Evolutionary conservation across 192 early-diverging fungal genomes (phyloP).

Genomic region (Coemansia sp.): DNA sequence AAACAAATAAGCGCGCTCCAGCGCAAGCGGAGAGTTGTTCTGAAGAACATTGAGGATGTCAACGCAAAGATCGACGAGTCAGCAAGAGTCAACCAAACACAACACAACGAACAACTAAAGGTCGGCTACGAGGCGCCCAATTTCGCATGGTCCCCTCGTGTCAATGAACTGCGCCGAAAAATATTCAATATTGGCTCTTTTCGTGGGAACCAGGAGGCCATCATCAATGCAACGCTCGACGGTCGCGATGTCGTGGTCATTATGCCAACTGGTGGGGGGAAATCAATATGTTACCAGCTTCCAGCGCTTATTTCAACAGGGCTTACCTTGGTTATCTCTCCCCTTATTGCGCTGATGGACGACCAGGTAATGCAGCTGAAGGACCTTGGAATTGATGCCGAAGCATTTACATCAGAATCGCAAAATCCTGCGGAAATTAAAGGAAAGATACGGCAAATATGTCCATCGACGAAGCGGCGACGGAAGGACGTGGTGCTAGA

Average conservation of each 20-base stretch:
- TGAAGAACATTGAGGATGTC: slow-evolving; percentile 12
- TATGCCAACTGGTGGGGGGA: slow-evolving; percentile 58
- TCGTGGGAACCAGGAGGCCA: slow-evolving; percentile 51
- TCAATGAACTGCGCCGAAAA: slow-evolving; percentile 33
- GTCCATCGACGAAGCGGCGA: slow-evolving; percentile 12
- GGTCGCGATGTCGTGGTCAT: slow-evolving; percentile 53
- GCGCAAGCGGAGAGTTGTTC: slow-evolving; percentile 15
- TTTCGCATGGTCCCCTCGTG: slow-evolving; percentile 58
- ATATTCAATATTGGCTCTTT: slow-evolving; percentile 56
- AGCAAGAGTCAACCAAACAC: slow-evolving; percentile 15
- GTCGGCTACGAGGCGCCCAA: slow-evolving; percentile 33
- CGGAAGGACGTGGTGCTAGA: not conserved
- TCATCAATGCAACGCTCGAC: slow-evolving; percentile 58
- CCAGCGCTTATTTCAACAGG: slow-evolving; percentile 43
- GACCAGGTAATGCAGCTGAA: slow-evolving; percentile 57
- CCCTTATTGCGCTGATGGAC: slow-evolving; percentile 57
- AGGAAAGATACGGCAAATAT: slow-evolving; percentile 25
- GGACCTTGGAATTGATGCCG: slow-evolving; percentile 33
- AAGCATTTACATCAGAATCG: slow-evolving; percentile 52
- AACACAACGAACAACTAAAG: slow-evolving; percentile 25
- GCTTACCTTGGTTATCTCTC: slow-evolving; percentile 57
- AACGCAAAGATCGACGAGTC: slow-evolving; percentile 26
- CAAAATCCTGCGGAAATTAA: slow-evolving; percentile 35
- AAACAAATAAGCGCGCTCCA: slow-evolving; percentile 25
- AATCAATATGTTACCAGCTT: slow-evolving; percentile 60